These are phyloP conservation scores for Leishmania tarentolae DNA, from an alignment of 208 protist species.

Conservation along the genomic window DNA sequence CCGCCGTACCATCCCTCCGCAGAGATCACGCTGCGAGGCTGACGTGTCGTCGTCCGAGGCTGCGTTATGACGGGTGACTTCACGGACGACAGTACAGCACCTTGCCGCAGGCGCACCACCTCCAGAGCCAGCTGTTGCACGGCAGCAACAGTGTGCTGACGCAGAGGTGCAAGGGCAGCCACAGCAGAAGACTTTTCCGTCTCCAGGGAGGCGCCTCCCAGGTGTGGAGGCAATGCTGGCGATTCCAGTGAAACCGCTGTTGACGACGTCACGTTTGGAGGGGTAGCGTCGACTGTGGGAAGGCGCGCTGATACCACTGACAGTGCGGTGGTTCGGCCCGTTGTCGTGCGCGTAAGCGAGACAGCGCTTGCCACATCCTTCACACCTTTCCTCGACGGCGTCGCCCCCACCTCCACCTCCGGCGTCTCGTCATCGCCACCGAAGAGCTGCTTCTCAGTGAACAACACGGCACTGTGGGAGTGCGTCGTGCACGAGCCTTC, in stretches of 20 bases:
- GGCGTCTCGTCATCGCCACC: slow-evolving; percentile 8
- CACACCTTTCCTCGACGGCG: neutral
- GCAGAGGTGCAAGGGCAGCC: slow-evolving; percentile 20
- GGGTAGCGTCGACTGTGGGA: neutral
- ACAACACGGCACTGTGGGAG: neutral
- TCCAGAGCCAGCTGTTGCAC: slow-evolving; percentile 23
- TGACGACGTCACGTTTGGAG: neutral
- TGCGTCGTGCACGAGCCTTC: neutral
- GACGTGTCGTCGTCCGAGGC: neutral
- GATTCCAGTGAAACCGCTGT: neutral
- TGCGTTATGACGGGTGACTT: neutral
- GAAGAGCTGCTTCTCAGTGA: slow-evolving; percentile 31
- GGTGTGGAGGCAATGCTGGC: neutral
- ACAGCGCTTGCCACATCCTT: neutral
- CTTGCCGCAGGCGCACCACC: slow-evolving; percentile 14
- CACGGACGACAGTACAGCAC: neutral
- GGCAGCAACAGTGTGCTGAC: slow-evolving; percentile 20
- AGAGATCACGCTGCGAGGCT: neutral
- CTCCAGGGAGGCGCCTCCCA: neutral
- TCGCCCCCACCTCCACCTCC: slow-evolving; percentile 23
- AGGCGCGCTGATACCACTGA: slow-evolving; percentile 9
- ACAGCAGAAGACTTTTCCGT: neutral
- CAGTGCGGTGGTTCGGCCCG: slow-evolving; percentile 5
- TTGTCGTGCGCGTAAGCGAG: neutral
- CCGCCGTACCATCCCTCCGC: neutral